phyloP scores from a whole-genome alignment of 2,329 filamentous ascomycete species.

The Monosporascus sp. region DNA sequence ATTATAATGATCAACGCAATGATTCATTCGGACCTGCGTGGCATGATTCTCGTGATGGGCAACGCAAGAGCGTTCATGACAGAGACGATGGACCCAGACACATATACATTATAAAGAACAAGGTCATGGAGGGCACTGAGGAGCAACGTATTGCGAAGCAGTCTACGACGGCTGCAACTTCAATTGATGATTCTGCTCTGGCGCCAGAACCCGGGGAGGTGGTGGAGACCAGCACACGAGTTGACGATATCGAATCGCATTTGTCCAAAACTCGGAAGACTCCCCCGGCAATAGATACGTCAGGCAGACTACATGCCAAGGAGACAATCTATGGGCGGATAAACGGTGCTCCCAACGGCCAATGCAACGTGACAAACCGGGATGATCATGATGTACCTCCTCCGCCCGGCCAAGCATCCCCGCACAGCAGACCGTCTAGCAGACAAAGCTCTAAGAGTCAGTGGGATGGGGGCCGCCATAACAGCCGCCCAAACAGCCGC shows the following conservation, averaged over 20 bases:
- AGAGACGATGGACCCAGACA: not conserved
- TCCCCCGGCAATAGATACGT: not conserved
- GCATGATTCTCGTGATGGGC: not conserved
- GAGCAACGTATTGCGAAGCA: conserved; percentile 6
- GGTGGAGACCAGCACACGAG: not conserved
- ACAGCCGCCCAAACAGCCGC: conserved; percentile 10
- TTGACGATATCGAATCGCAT: not conserved
- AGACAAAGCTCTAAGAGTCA: conserved; percentile 9
- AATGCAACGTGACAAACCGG: not conserved
- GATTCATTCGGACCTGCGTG: not conserved
- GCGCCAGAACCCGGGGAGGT: not conserved
- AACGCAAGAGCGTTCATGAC: not conserved
- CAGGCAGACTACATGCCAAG: not conserved
- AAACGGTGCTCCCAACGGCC: not conserved
- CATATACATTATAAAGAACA: not conserved
- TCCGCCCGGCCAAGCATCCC: conserved; percentile 1
- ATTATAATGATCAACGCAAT: not conserved
- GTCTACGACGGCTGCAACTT: not conserved
- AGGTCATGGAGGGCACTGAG: conserved; percentile 11
- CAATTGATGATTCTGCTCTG: not conserved
- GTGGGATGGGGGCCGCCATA: conserved; percentile 1
- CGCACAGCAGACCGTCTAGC: conserved; percentile 9
- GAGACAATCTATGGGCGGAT: not conserved
- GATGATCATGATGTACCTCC: conserved; percentile 1
- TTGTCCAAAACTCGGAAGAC: not conserved